Base-by-base conservation (phyloP, 2,329 filamentous ascomycete genomes). In the Aspergillus sp. region DNA sequence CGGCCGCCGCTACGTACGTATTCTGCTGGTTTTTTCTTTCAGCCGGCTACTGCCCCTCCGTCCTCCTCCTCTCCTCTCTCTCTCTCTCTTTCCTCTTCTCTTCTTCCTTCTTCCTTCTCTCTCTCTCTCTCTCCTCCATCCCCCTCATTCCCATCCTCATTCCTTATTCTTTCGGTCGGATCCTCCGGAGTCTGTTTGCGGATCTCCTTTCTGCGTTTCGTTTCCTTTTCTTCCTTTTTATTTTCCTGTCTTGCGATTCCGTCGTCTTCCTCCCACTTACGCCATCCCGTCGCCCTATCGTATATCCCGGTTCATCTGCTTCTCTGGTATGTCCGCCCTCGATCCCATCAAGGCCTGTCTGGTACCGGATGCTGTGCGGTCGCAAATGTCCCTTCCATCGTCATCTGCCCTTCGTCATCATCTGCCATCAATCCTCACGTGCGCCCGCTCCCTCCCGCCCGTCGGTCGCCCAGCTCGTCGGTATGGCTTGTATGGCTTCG, bases 101-200 rank as follows among this genome's bases (percentile, higher is more conserved):
- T 34, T 32, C 30, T 27, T 35, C 24, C 27, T 33, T 22, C 14
- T 24, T 34, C 29, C 13, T 24, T 32, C 34, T 36, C 34, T 34
- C 37, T 40, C 41, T 38, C 35, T 32, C 32, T 37, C 33, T 30
- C 30, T 40, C 33, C 31, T 39, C 35, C 31, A 31, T 34, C 34
- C 31, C 40, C 35, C 35, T 36, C 34, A 41, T 42, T 35, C 34
- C 44, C 40, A 37, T 36, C 39, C 39, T 42, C 31, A 34, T 38
- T 39, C 39, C 42, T 48, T 32, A 40, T 49, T 47, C 41, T 43
- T 47, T 32, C 37, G 45, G 31, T 51, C 44, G 44, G 49, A 44
- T 44, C 45, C 41, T 34, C 46, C 49, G 48, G 48, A 48, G 48
- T 52, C 43, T 37, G 44, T 49, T 55, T 51, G 46, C 45, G 43